Conservation (phyloP, 1,284 basidiomycete genomes). For the Leccinum subrobustum region DNA sequence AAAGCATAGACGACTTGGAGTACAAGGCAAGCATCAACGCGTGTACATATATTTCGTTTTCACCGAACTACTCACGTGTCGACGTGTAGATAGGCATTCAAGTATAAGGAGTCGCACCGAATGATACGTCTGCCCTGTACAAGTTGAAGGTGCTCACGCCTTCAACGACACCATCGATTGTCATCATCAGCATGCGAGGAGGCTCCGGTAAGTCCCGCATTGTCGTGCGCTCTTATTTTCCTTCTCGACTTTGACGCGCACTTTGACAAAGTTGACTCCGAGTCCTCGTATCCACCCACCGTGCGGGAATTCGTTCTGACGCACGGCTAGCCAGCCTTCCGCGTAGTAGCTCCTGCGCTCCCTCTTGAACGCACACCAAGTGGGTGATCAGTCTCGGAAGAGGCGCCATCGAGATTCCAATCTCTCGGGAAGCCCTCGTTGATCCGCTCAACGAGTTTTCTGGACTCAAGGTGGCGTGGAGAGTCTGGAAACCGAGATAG, state of each 20-base stretch:
- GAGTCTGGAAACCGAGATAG: constrained; percentile 40
- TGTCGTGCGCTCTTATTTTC: constrained; percentile 70
- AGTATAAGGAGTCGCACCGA: constrained; percentile 72
- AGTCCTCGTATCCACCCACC: constrained; percentile 58
- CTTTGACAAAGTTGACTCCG: constrained; percentile 44
- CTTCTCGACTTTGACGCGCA: constrained; percentile 84
- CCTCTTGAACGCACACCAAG: constrained; percentile 57
- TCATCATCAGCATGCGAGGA: constrained; percentile 90
- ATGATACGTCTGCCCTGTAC: constrained; percentile 34
- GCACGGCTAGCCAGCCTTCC: constrained; percentile 80
- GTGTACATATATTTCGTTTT: neutral
- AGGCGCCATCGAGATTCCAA: neutral
- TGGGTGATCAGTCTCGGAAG: constrained; percentile 88
- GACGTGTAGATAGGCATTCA: constrained; percentile 78
- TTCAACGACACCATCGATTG: constrained; percentile 42
- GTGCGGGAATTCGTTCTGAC: constrained; percentile 79
- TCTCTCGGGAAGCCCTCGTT: no score
- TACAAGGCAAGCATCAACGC: constrained; percentile 65
- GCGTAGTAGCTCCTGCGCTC: constrained; percentile 58
- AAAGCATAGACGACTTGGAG: constrained; percentile 98
- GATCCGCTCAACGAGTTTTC: no score
- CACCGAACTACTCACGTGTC: neutral
- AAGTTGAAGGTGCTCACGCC: constrained; percentile 16
- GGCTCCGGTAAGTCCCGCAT: constrained; percentile 95
- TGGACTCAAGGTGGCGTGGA: no score